Percentiles rank a stretch among this genome's conserved stretches.
phyloP scores from a whole-genome alignment of 1,139 yeast species.

The Scheffersomyces parashehatae region DNA sequence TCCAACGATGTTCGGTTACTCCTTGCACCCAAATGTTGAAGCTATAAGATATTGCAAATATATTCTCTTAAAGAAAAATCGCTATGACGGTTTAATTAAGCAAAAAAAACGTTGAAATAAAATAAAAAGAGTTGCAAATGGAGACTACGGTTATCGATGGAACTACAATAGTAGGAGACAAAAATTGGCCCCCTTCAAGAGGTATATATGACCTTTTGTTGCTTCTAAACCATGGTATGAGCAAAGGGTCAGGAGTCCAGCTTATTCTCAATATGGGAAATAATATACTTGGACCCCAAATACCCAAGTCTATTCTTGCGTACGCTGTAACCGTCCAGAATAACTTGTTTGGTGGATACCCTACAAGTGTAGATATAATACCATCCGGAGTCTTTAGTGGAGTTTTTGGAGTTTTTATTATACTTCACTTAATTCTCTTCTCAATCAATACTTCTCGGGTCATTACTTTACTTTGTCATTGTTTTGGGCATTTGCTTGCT shows the following conservation, averaged over 20 bases:
- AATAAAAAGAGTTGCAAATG: no score
- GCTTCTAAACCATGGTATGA: no score
- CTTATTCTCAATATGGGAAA: constrained; percentile 31
- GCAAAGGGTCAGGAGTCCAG: constrained; percentile 50
- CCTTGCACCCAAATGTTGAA: no score
- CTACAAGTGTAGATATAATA: constrained; percentile 53
- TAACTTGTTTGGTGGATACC: constrained; percentile 68
- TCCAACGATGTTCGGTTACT: no score
- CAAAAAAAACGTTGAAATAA: no score
- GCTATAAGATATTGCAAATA: no score
- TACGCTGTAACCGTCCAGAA: constrained; percentile 45
- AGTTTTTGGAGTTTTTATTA: constrained; percentile 48
- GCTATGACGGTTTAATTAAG: no score
- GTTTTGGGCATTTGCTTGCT: constrained; percentile 55
- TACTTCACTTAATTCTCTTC: constrained; percentile 54
- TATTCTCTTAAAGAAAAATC: no score
- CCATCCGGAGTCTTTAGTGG: constrained; percentile 64
- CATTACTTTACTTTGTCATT: constrained; percentile 63
- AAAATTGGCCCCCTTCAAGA: no score
- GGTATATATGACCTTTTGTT: no score
- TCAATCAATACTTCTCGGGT: constrained; percentile 49
- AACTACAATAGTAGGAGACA: no score
- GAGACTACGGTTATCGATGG: no score
- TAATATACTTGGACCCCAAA: constrained; percentile 23
- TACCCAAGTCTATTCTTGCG: constrained; percentile 39